Conservation (phyloP, 202 grass and related monocot species). For the Saccharum hybrid region DNA sequence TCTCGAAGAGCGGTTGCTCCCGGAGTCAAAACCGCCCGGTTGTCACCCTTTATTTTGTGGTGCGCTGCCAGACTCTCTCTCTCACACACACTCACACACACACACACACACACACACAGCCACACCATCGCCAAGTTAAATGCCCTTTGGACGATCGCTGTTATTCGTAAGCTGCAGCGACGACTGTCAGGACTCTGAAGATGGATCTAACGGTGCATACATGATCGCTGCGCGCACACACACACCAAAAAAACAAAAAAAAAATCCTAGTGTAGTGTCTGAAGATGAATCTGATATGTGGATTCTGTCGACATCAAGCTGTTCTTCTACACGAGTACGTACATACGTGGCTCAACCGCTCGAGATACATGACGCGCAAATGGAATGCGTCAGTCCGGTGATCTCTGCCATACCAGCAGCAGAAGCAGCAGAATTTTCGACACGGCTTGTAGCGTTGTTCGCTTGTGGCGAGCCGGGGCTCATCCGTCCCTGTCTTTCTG, state of each 20-base stretch:
- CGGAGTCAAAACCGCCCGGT: constrained; percentile 15
- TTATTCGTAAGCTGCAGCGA: too few species aligned
- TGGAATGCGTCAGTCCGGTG: background rate
- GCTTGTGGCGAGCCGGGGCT: background rate
- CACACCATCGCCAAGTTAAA: background rate
- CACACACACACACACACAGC: background rate
- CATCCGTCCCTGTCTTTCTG: background rate
- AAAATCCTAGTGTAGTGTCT: too few species aligned
- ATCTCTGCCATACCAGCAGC: background rate
- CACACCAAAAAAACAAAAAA: too few species aligned
- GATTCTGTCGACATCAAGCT: too few species aligned
- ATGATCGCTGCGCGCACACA: too few species aligned
- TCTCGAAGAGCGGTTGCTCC: background rate
- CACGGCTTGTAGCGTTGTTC: background rate
- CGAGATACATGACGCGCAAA: background rate
- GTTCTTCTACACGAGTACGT: too few species aligned
- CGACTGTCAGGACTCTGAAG: too few species aligned
- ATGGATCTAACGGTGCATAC: too few species aligned
- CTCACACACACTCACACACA: background rate
- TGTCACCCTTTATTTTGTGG: constrained; percentile 14
- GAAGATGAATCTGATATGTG: too few species aligned
- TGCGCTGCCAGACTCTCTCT: background rate
- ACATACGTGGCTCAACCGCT: too few species aligned
- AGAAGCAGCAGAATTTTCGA: background rate
- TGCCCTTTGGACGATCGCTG: background rate